Evolutionary conservation across 1,139 yeast genomes (phyloP).

Genomic region (Debaryomyces psychrophilus): DNA sequence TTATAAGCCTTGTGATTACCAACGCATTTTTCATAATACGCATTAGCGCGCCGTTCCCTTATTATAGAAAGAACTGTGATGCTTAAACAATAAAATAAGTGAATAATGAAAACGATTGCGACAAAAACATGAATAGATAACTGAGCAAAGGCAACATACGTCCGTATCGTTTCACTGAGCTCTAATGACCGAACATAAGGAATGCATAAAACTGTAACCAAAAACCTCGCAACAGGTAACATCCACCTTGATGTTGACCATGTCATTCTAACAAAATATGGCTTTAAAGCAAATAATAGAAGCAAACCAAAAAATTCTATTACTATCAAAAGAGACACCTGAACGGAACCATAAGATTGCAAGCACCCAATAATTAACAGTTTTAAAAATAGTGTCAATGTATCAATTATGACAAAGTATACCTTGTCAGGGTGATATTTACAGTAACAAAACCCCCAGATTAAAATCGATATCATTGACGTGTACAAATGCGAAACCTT

Average conservation of each 20-base stretch:
- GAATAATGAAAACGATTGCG: slow-evolving; percentile 38
- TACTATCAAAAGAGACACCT: slow-evolving; percentile 43
- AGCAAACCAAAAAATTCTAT: slow-evolving; percentile 38
- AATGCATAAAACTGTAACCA: slow-evolving; percentile 44
- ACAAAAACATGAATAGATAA: slow-evolving; percentile 42
- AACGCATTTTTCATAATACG: slow-evolving; percentile 11
- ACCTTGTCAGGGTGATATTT: slow-evolving; percentile 48
- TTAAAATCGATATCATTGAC: slow-evolving; percentile 47
- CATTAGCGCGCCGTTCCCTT: slow-evolving; percentile 15
- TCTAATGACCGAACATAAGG: slow-evolving; percentile 40
- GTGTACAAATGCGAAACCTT: slow-evolving; percentile 46
- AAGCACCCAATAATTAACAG: slow-evolving; percentile 47
- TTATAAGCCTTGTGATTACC: slow-evolving; percentile 10
- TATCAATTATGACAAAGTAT: slow-evolving; percentile 41
- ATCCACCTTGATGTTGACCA: slow-evolving; percentile 44
- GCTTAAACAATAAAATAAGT: slow-evolving; percentile 34
- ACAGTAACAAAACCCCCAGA: slow-evolving; percentile 52
- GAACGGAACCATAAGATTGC: slow-evolving; percentile 47
- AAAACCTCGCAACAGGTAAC: slow-evolving; percentile 39
- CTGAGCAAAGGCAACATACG: slow-evolving; percentile 47
- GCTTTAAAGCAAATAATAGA: slow-evolving; percentile 36
- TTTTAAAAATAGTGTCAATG: slow-evolving; percentile 31
- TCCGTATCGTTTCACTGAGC: slow-evolving; percentile 36
- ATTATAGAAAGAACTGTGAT: slow-evolving; percentile 31
- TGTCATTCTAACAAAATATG: slow-evolving; percentile 43